A percentile compares a stretch with the other conserved stretches of the same genome.
Evolutionary conservation across 345 rosid species (phyloP).

Genomic region (Eutrema yunnanense): DNA sequence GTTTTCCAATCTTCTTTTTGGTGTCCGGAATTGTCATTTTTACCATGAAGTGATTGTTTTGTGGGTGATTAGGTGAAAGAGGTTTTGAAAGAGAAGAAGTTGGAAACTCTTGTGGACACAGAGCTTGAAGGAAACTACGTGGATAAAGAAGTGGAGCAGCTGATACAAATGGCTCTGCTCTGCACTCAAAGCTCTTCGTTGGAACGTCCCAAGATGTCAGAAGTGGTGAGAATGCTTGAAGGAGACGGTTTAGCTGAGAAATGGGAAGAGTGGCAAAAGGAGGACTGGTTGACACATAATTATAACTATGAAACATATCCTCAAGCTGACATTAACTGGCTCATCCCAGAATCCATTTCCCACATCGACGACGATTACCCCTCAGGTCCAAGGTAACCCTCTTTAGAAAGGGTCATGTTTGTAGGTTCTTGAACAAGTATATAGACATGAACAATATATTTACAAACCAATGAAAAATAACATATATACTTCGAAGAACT

Average conservation of each 20-base stretch:
- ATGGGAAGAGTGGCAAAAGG: constrained; percentile 96
- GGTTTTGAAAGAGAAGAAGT: constrained; percentile 65
- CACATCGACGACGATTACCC: constrained; percentile 59
- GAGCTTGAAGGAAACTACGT: constrained; percentile 59
- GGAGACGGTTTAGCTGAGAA: constrained; percentile 86
- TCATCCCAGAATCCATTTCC: constrained; percentile 49
- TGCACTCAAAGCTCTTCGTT: constrained; percentile 70
- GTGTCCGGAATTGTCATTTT: not conserved
- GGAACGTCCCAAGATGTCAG: constrained; percentile 93
- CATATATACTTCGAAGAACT: too few species aligned
- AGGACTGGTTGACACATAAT: constrained; percentile 57
- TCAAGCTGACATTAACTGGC: constrained; percentile 42
- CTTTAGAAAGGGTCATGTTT: not conserved
- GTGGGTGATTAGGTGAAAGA: constrained; percentile 65
- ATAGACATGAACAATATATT: constrained; percentile 1
- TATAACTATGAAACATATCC: constrained; percentile 31
- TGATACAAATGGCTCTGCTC: constrained; percentile 81
- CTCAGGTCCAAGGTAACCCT: constrained; percentile 79
- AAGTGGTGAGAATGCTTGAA: constrained; percentile 93
- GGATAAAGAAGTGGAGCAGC: constrained; percentile 64
- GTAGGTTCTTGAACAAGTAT: not conserved
- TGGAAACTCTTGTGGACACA: constrained; percentile 62
- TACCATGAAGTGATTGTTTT: not conserved
- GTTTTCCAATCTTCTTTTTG: not conserved
- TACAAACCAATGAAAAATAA: too few species aligned